Evolutionary conservation across 2,329 filamentous ascomycete species (phyloP).

Genomic region (Stagonosporopsis vannaccii): DNA sequence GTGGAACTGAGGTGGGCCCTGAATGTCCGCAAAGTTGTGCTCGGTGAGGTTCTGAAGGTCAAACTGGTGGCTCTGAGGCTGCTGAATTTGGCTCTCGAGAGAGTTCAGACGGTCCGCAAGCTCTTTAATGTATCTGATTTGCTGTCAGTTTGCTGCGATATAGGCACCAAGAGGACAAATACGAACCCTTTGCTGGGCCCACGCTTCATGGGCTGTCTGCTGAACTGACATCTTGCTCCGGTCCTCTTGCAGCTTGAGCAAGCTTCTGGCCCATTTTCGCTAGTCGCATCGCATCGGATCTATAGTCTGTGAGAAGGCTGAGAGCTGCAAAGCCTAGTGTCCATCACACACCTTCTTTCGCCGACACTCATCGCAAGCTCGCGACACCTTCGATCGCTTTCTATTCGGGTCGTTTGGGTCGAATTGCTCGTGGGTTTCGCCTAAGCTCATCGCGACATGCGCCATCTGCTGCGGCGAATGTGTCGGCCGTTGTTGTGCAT

Average conservation of each 20-base stretch:
- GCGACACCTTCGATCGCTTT: slow-evolving; percentile 52
- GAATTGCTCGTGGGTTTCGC: slow-evolving; percentile 44
- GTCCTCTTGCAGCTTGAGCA: slow-evolving; percentile 52
- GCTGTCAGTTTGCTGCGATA: slow-evolving; percentile 17
- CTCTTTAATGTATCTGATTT: slow-evolving; percentile 51
- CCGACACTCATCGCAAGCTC: slow-evolving; percentile 52
- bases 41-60: slow-evolving; percentile 42
- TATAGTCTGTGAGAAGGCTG: slow-evolving; percentile 16
- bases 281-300: slow-evolving; percentile 52
- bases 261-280: slow-evolving; percentile 50
- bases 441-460: slow-evolving; percentile 48
- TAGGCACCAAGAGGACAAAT: not conserved
- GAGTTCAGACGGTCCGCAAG: slow-evolving; percentile 49
- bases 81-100: slow-evolving; percentile 49
- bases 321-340: not conserved
- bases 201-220: slow-evolving; percentile 52
- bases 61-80: slow-evolving; percentile 40
- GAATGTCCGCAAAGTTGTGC: slow-evolving; percentile 39
- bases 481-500: slow-evolving; percentile 43
- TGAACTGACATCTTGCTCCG: slow-evolving; percentile 51
- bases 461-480: slow-evolving; percentile 52
- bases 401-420: slow-evolving; percentile 47
- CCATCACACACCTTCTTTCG: slow-evolving; percentile 49
- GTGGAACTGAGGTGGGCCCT: slow-evolving; percentile 41
- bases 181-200: slow-evolving; percentile 52